These are phyloP conservation scores for Calonectria montana DNA, from an alignment of 2,329 filamentous ascomycete genomes.

Conservation along the genomic window DNA sequence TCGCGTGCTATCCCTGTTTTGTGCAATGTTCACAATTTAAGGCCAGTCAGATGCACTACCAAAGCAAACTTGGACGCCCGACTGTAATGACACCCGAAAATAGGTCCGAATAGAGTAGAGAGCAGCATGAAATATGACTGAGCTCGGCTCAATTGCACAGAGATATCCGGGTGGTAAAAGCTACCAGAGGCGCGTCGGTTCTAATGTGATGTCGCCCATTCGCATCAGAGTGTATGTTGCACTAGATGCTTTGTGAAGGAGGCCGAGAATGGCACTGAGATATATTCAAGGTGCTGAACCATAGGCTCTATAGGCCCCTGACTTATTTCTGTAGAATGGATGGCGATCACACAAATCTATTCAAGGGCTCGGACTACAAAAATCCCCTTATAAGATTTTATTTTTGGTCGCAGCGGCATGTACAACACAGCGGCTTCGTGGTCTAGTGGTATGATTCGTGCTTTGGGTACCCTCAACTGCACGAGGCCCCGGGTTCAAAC, in stretches of 20 bases:
- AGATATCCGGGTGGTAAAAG: too few species aligned
- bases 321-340: not conserved
- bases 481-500: conserved; percentile 15
- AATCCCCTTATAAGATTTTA: not conserved
- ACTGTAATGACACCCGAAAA: not conserved
- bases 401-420: not conserved
- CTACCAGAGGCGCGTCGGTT: too few species aligned
- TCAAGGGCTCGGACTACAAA: too few species aligned
- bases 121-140: not conserved
- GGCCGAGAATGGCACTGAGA: too few species aligned
- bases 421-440: conserved; percentile 4
- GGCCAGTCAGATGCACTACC: not conserved
- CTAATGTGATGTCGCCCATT: too few species aligned
- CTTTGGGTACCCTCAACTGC: conserved; percentile 2
- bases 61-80: not conserved
- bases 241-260: too few species aligned
- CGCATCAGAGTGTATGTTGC: too few species aligned
- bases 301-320: too few species aligned
- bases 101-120: not conserved
- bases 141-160: too few species aligned
- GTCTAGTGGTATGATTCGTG: conserved; percentile 19
- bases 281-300: too few species aligned
- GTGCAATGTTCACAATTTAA: not conserved
- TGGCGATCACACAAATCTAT: too few species aligned
- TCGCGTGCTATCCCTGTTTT: not conserved